Evolutionary conservation across 2,329 filamentous ascomycete genomes (phyloP).

Genomic region (Cladobotryum mycophilum): DNA sequence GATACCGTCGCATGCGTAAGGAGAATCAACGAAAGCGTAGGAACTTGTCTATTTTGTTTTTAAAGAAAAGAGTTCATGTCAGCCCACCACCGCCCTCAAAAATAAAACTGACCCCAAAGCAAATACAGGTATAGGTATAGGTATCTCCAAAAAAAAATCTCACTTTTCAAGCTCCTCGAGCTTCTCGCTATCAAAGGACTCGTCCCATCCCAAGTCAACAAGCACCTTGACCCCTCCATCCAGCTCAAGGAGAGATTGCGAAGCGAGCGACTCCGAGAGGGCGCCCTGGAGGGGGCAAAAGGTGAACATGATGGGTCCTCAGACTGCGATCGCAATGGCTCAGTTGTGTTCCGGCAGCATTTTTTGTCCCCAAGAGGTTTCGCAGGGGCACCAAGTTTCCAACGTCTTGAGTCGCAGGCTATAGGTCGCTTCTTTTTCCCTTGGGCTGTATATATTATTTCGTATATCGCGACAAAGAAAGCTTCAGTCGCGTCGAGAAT

Average conservation of each 20-base stretch:
- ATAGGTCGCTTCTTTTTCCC: not conserved
- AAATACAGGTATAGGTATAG: too few relatives aligned
- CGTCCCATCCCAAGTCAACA: slow-evolving; percentile 94
- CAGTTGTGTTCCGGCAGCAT: slow-evolving; percentile 7
- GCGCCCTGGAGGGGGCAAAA: slow-evolving; percentile 91
- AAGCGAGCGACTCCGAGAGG: slow-evolving; percentile 77
- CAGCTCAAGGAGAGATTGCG: slow-evolving; percentile 92
- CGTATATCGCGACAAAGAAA: too few relatives aligned
- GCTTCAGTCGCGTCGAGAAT: too few relatives aligned
- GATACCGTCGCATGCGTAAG: slow-evolving; percentile 89
- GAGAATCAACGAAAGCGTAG: slow-evolving; percentile 86
- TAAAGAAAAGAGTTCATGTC: slow-evolving; percentile 6
- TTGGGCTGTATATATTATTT: too few relatives aligned
- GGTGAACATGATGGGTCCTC: slow-evolving; percentile 69
- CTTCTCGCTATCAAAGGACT: slow-evolving; percentile 75
- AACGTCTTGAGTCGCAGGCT: too few relatives aligned
- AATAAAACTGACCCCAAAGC: too few relatives aligned
- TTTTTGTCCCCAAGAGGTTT: not conserved
- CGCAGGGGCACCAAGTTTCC: not conserved
- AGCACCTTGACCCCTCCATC: slow-evolving; percentile 95
- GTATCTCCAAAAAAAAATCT: slow-evolving; percentile 22
- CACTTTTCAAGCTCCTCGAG: slow-evolving; percentile 88
- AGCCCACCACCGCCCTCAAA: slow-evolving; percentile 12
- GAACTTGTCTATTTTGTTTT: slow-evolving; percentile 60
- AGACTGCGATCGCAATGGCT: slow-evolving; percentile 8